Evolutionary conservation across 371 early-diverging fungal genomes (phyloP), one percentile per base, ranked within the genome.

Genomic region (Syncephalis fuscata): DNA sequence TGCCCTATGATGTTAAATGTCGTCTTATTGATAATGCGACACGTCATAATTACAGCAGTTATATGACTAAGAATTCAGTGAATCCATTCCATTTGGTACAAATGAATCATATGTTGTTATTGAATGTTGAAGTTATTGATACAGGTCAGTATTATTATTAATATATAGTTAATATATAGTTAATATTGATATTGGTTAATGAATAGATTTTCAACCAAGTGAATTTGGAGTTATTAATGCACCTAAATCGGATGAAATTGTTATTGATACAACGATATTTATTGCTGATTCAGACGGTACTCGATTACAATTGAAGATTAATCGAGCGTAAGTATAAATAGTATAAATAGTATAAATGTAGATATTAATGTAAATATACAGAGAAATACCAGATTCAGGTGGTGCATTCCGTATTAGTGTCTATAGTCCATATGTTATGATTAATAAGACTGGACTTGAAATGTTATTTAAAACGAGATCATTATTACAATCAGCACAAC

Each of bases 361-460:
- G 3, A 22, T 47, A 4, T 32, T 3, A 36, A 39, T n/a, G n/a
- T n/a, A n/a, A n/a, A 9, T 25, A 40, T 36, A 32, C 26, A 58
- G 67, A 14, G 78, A 74, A 24, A 66, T 76, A 20, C 73, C 77
- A 0, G 68, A 71, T 42, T 76, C 78, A 2, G 81, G 81, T 11
- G 78, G 81, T 16, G 73, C 81, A 4, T 66, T 68, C 53, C 74
- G 72, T 48, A 73, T 74, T 46, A 76, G 75, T 47, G 65, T 80
- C 4, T 80, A 65, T 57, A 64, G 74, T 55, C 81, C 78, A 0
- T 79, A 89, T 48, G 78, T 94, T 9, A 69, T 97, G 56, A 62
- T 97, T 50, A 97, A 97, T 68, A 87, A 89, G 59, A 87, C 95
- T 1, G 89, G 91, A 0, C 54, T 87, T 32, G 73, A 79, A 19